Conservation (phyloP, 371 early-diverging fungal species). For the Circinella umbellata region DNA sequence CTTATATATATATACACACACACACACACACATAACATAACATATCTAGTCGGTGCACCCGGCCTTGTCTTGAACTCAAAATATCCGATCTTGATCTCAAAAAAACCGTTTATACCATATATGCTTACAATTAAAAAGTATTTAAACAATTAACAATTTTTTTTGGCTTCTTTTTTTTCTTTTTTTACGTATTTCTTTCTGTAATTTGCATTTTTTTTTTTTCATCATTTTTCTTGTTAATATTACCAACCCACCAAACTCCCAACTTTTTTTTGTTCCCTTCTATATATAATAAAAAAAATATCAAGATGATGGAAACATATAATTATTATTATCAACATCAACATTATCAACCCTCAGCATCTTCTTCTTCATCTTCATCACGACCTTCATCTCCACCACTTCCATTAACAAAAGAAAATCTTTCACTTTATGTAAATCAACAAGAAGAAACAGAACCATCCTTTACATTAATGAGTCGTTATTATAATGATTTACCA, state of each 20-base stretch:
- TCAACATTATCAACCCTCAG: neutral
- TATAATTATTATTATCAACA: neutral
- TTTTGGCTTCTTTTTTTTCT: neutral
- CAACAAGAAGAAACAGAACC: slow-evolving; percentile 14
- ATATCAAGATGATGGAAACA: neutral
- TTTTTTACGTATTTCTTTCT: neutral
- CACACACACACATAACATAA: too few relatives aligned
- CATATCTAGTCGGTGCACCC: neutral
- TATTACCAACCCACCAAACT: neutral
- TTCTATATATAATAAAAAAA: neutral
- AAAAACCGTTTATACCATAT: neutral
- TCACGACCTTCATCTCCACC: neutral
- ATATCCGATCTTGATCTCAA: neutral
- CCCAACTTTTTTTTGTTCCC: too few relatives aligned
- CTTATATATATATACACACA: neutral
- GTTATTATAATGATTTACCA: slow-evolving; percentile 24
- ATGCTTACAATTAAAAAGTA: neutral
- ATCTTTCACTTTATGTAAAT: slow-evolving; percentile 12
- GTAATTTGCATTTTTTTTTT: neutral
- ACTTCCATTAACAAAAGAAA: slow-evolving; percentile 26
- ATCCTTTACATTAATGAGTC: slow-evolving; percentile 15
- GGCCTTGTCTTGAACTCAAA: slow-evolving; percentile 8
- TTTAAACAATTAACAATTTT: neutral
- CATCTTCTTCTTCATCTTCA: too few relatives aligned
- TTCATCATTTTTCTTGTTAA: neutral